Evolutionary conservation across 2,329 filamentous ascomycete genomes (phyloP).

Genomic region (Alternaria ventricosa): DNA sequence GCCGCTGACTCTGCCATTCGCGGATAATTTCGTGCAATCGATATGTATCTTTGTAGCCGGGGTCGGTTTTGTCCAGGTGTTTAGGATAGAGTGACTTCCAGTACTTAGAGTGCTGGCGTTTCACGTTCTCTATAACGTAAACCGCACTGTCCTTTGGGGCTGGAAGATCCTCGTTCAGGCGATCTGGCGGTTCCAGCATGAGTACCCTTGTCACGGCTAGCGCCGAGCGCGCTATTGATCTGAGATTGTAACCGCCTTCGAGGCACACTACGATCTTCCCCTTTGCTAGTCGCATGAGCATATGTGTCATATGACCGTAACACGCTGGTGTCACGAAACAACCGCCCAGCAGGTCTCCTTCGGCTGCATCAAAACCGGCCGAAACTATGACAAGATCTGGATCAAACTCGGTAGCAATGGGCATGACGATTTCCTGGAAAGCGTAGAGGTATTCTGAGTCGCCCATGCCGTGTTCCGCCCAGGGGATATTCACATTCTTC

Average conservation of each 20-base stretch:
- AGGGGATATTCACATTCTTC: constrained; percentile 73
- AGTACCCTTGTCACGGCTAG: constrained; percentile 89
- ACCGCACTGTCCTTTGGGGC: constrained; percentile 60
- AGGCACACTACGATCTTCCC: constrained; percentile 92
- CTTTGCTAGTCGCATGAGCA: constrained; percentile 93
- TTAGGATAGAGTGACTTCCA: constrained; percentile 89
- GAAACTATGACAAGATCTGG: constrained; percentile 95
- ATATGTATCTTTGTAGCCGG: constrained; percentile 46
- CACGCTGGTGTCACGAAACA: constrained; percentile 91
- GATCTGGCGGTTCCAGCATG: constrained; percentile 90
- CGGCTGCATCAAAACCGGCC: constrained; percentile 93
- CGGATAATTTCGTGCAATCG: constrained; percentile 83
- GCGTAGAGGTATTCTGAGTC: constrained; percentile 97
- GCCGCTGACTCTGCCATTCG: constrained; percentile 72
- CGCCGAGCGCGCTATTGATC: constrained; percentile 90
- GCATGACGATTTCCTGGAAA: constrained; percentile 96
- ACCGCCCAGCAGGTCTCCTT: constrained; percentile 88
- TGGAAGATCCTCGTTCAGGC: constrained; percentile 54
- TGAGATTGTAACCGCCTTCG: constrained; percentile 94
- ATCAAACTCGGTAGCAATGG: constrained; percentile 89
- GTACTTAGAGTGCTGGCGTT: constrained; percentile 67
- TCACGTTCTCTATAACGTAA: constrained; percentile 63
- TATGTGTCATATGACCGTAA: constrained; percentile 98
- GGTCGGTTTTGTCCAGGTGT: constrained; percentile 45
- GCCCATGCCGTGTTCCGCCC: constrained; percentile 78